Evolutionary conservation across 148 eudicot species (phyloP).

Genomic region (Rhododendron williamsianum): DNA sequence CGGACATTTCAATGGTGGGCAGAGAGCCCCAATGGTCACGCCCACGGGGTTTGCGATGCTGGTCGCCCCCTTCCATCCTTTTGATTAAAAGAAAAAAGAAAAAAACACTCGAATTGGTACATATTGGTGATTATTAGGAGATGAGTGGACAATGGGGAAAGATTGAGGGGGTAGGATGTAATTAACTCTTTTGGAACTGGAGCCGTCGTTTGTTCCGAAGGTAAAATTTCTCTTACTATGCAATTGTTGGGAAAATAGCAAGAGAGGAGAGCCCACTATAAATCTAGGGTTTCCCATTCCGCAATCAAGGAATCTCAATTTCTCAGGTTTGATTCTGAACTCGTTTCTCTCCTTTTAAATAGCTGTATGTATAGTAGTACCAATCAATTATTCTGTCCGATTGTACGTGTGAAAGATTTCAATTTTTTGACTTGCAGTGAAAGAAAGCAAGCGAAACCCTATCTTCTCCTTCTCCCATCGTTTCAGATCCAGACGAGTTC

Average conservation of each 20-base stretch:
- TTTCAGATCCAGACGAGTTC: conserved; percentile 6
- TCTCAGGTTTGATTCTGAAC: background rate
- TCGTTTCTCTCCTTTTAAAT: background rate
- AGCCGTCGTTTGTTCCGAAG: background rate
- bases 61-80: too few species aligned
- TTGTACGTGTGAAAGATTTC: background rate
- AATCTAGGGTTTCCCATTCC: conserved; percentile 12
- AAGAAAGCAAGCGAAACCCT: conserved; percentile 10
- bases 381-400: background rate
- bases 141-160: background rate
- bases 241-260: background rate
- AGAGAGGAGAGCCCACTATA: background rate
- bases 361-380: background rate
- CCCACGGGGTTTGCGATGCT: too few species aligned
- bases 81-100: too few species aligned
- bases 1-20: too few species aligned
- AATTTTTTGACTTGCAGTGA: conserved; percentile 11
- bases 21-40: too few species aligned
- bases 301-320: conserved; percentile 2
- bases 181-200: background rate
- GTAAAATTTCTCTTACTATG: background rate
- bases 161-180: background rate
- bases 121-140: background rate
- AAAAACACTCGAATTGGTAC: background rate
- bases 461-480: background rate